These are phyloP conservation scores for Tritrichomonas foetus DNA, from an alignment of 208 protist genomes.

Conservation along the genomic window DNA sequence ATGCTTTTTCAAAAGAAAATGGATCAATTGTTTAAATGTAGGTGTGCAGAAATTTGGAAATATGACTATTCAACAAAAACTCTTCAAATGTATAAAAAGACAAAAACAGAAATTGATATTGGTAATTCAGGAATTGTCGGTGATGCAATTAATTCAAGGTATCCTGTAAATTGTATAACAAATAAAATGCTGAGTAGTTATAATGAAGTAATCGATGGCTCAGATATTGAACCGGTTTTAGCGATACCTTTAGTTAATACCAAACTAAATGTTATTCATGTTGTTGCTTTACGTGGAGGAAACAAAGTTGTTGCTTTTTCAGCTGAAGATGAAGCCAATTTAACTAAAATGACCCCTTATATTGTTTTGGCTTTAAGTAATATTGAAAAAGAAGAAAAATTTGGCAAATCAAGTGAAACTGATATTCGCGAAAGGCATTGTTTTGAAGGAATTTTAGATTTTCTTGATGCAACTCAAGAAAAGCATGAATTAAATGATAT, in stretches of 20 bases:
- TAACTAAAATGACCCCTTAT: not conserved
- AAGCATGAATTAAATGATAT: not conserved
- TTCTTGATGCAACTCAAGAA: not conserved
- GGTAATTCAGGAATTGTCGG: not conserved
- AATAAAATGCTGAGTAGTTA: constrained; percentile 22
- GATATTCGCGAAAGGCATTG: not conserved
- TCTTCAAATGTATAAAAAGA: not conserved
- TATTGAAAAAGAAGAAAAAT: not conserved
- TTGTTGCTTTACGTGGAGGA: not conserved
- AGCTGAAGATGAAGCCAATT: not conserved
- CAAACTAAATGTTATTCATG: not conserved
- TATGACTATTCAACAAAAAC: not conserved
- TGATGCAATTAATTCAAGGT: not conserved
- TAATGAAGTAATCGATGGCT: not conserved
- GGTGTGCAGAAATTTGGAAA: not conserved
- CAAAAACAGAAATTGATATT: not conserved
- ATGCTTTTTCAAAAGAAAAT: not conserved
- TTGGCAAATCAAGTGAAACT: not conserved
- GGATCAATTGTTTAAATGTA: not conserved
- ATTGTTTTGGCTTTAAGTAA: not conserved
- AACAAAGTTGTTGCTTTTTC: not conserved
- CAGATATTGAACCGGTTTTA: not conserved
- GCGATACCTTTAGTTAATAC: not conserved
- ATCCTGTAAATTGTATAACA: not conserved
- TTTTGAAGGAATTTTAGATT: not conserved